These are phyloP conservation scores for Fusarium sp. DNA, from an alignment of 2,329 filamentous ascomycete species.

Conservation along the genomic window DNA sequence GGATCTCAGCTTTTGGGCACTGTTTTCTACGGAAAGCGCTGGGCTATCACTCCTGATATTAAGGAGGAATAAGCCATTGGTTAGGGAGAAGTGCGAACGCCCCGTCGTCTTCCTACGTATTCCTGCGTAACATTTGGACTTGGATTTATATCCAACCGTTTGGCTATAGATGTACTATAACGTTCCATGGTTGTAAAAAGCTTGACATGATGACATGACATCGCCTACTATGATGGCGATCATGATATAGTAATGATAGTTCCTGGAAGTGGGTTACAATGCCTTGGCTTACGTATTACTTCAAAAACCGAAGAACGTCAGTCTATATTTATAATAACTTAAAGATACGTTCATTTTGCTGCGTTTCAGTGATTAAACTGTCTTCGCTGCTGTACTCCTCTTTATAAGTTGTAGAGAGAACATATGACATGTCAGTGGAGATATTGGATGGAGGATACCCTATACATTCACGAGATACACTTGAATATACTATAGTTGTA, in stretches of 20 bases:
- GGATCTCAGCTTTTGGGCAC: conserved; percentile 73
- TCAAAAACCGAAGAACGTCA: too few species aligned
- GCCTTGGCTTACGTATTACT: neutral
- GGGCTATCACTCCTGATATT: conserved; percentile 41
- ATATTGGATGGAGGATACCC: neutral
- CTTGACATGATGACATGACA: neutral
- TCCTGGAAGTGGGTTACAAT: neutral
- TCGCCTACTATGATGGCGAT: neutral
- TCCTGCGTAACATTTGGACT: neutral
- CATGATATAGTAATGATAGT: neutral
- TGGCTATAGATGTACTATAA: neutral
- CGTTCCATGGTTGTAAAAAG: neutral
- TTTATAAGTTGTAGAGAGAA: neutral
- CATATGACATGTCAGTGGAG: neutral
- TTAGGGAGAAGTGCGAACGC: neutral
- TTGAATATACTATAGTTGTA: too few species aligned
- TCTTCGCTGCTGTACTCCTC: neutral
- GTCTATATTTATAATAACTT: too few species aligned
- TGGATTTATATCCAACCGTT: neutral
- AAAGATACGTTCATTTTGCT: neutral
- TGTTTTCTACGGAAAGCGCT: conserved; percentile 59
- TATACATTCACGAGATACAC: neutral
- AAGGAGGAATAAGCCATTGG: conserved; percentile 46
- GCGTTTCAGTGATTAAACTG: neutral
- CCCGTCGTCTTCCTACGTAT: too few species aligned